Percentiles rank a stretch among this genome's conserved stretches.
Conservation (phyloP, 1,284 basidiomycete species). For the Acaromyces ingoldii region DNA sequence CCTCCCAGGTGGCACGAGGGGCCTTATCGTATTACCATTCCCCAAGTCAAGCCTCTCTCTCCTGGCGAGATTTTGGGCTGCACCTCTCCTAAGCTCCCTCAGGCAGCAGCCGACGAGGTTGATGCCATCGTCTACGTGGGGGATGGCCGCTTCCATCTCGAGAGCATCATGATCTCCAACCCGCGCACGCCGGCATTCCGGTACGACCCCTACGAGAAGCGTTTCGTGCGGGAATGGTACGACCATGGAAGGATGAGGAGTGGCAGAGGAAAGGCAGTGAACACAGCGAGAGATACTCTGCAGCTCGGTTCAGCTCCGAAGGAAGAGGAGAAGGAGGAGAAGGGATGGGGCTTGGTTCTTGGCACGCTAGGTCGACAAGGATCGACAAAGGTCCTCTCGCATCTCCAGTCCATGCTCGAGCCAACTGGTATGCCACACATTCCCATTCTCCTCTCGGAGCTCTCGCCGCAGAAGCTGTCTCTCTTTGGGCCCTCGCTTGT, state of each 20-base stretch:
- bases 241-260: conserved; percentile 80
- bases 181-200: conserved; percentile 92
- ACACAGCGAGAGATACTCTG: conserved; percentile 36
- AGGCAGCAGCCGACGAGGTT: conserved; percentile 22
- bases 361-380: conserved; percentile 95
- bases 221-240: conserved; percentile 87
- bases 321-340: not conserved
- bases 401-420: conserved; percentile 18
- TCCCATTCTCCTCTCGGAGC: conserved; percentile 86
- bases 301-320: conserved; percentile 7
- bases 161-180: conserved; percentile 99
- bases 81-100: conserved; percentile 74
- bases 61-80: conserved; percentile 97
- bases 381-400: conserved; percentile 70
- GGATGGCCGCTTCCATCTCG: conserved; percentile 95
- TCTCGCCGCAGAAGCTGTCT: conserved; percentile 86
- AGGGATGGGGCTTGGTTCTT: conserved; percentile 82
- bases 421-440: conserved; percentile 61
- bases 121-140: conserved; percentile 68
- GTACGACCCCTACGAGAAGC: conserved; percentile 98
- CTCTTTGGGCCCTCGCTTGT: conserved; percentile 72
- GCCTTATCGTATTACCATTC: conserved; percentile 58
- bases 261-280: conserved; percentile 68
- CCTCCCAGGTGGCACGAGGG: conserved; percentile 19
- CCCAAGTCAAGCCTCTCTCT: conserved; percentile 85